Evolutionary conservation across 176 grass and related monocot species (phyloP), one percentile per base, ranked within the genome.

Genomic region (Bromus sterilis): DNA sequence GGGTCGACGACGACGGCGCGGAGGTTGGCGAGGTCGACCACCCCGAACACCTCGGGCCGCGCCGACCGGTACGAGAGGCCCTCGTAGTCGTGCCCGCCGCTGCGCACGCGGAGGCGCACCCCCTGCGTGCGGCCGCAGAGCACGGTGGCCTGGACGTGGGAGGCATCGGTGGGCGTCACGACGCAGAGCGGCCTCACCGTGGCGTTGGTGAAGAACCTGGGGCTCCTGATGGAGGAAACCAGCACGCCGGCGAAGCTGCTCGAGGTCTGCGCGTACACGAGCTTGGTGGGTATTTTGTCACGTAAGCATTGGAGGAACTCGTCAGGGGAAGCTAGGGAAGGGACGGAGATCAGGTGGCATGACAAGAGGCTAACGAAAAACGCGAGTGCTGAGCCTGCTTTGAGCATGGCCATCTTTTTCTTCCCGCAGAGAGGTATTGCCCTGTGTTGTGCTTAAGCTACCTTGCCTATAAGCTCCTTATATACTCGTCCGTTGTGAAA

Each of bases 21-120:
- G 64, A 91, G 61, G 14, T 20, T 28, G 11, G 88, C 29, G 55
- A 93, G 78, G 78, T 93, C 91, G 18, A 93, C 67, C 56, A 93
- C 49, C 9, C 25, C 77, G 39, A 97, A 93, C 42, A 18, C 70
- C 63, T 86, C 84, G 2, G 14, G 1, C 43, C 46, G 42, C 29
- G 30, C 25, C 14, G 91, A 87, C 3, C 91, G 57, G 80, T 80
- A 89, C 3, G 93, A 97, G 6, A 97, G 66, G 46, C 93, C 93
- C 71, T 95, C 90, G 65, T 92, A 95, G 83, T 92, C 93, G 62
- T 95, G 93, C 3, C 93, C 93, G 21, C 88, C 91, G 31, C 91
- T 97, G 56, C 93, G 76, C 20, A 91, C 83, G 53, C 88, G 85
- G 53, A 97, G 34, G 26, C 56, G 76, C 23, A 93, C n/a, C 26